These are phyloP conservation scores for Spongiforma sp. DNA, from an alignment of 1,284 basidiomycete species.

Conservation along the genomic window DNA sequence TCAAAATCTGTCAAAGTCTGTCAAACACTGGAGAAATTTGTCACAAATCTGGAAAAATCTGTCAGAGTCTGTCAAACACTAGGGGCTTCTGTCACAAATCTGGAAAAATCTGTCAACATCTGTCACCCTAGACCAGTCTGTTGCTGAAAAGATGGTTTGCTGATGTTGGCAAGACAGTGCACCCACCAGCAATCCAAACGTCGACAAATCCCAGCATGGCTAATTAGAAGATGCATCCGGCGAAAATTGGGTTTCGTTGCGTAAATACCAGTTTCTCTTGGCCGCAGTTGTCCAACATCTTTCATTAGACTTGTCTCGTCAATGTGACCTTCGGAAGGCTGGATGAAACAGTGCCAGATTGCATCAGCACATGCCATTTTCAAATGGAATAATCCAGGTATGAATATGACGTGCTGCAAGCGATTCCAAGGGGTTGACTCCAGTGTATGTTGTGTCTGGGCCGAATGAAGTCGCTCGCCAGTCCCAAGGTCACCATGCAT, in stretches of 20 bases:
- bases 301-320: constrained; percentile 16
- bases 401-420: constrained; percentile 30
- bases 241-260: constrained; percentile 1
- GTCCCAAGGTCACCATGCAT: constrained; percentile 36
- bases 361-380: constrained; percentile 41
- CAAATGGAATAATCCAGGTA: constrained; percentile 38
- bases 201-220: constrained; percentile 2
- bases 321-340: background rate
- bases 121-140: no score
- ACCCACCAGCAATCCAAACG: constrained; percentile 7
- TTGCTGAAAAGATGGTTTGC: no score
- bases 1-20: no score
- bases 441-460: constrained; percentile 4
- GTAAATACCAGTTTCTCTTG: constrained; percentile 2
- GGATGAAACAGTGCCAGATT: constrained; percentile 29
- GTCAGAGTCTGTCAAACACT: no score
- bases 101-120: no score
- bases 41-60: no score
- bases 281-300: background rate
- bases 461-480: constrained; percentile 16
- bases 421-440: constrained; percentile 22
- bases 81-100: no score
- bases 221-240: constrained; percentile 6
- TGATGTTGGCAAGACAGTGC: no score
- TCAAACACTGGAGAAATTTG: no score